Percentiles rank a stretch among this genome's conserved stretches.
Conservation (phyloP, 768 basidiomycete species). For the Rubroboletus pulcherrimus region DNA sequence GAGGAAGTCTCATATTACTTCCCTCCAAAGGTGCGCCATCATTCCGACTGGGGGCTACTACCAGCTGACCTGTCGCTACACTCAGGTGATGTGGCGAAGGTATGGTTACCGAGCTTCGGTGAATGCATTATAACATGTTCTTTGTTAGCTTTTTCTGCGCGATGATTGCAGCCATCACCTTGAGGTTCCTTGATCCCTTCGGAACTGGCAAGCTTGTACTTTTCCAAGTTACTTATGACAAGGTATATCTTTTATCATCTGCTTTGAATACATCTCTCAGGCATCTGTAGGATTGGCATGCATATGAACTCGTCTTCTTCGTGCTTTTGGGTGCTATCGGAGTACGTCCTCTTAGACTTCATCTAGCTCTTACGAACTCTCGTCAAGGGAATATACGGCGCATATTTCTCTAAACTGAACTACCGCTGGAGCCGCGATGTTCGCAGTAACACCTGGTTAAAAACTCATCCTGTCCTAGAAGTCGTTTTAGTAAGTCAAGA, state of each 20-base stretch:
- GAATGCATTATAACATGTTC: constrained; percentile 3
- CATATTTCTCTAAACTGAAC: constrained; percentile 89
- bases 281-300: constrained; percentile 80
- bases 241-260: constrained; percentile 37
- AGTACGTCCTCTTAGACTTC: constrained; percentile 39
- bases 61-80: constrained; percentile 1
- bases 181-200: constrained; percentile 92
- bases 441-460: constrained; percentile 78
- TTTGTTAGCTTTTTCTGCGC: constrained; percentile 91
- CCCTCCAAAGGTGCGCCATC: constrained; percentile 70
- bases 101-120: constrained; percentile 28
- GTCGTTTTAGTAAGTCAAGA: constrained; percentile 63
- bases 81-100: constrained; percentile 91
- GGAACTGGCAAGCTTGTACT: constrained; percentile 92
- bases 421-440: constrained; percentile 83
- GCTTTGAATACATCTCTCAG: not conserved
- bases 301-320: constrained; percentile 83
- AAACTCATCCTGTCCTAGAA: constrained; percentile 74
- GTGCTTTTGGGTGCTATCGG: constrained; percentile 86
- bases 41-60: not conserved
- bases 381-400: constrained; percentile 85
- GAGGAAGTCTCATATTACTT: constrained; percentile 98
- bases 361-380: constrained; percentile 5
- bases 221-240: constrained; percentile 88
- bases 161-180: constrained; percentile 92